These are phyloP conservation scores for Panellus pusillus DNA, from an alignment of 768 basidiomycete species.

Conservation along the genomic window DNA sequence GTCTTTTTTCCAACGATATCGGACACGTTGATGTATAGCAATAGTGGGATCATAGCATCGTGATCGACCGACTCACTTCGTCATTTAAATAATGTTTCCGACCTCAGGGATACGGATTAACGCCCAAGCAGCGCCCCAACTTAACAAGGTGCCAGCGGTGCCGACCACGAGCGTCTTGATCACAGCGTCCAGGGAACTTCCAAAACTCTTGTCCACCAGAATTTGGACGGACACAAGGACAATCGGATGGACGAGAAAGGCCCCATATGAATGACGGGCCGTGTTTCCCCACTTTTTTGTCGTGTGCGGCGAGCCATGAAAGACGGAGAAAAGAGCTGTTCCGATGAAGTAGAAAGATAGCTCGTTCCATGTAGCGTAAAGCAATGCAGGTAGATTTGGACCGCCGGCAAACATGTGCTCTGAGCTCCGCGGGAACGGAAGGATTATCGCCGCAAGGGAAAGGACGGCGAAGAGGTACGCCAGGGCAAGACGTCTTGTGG, in stretches of 20 bases:
- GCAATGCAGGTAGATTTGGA: background rate
- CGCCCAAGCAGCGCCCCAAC: conserved; percentile 13
- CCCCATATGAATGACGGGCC: conserved; percentile 15
- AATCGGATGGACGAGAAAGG: conserved; percentile 9
- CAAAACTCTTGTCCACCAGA: background rate
- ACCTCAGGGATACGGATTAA: conserved; percentile 11
- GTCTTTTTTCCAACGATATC: conserved; percentile 1
- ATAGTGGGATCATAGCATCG: background rate
- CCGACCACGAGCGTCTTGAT: conserved; percentile 8
- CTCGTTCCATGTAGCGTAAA: conserved; percentile 18
- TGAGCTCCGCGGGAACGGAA: background rate
- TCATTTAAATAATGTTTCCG: conserved; percentile 7
- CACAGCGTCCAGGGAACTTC: background rate
- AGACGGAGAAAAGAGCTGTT: conserved; percentile 11
- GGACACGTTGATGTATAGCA: conserved; percentile 8
- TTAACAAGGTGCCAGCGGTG: background rate
- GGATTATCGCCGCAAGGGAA: background rate
- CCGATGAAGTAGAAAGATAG: conserved; percentile 18
- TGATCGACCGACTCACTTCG: background rate
- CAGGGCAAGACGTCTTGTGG: conserved; percentile 5
- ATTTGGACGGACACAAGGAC: conserved; percentile 14
- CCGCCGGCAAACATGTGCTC: background rate
- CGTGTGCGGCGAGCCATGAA: conserved; percentile 10
- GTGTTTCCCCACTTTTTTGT: conserved; percentile 12
- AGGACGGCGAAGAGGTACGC: conserved; percentile 7